A percentile compares a stretch with the other conserved stretches of the same genome.
Conservation (phyloP, 202 grass and related monocot genomes). For the Alloteropsis angusta region DNA sequence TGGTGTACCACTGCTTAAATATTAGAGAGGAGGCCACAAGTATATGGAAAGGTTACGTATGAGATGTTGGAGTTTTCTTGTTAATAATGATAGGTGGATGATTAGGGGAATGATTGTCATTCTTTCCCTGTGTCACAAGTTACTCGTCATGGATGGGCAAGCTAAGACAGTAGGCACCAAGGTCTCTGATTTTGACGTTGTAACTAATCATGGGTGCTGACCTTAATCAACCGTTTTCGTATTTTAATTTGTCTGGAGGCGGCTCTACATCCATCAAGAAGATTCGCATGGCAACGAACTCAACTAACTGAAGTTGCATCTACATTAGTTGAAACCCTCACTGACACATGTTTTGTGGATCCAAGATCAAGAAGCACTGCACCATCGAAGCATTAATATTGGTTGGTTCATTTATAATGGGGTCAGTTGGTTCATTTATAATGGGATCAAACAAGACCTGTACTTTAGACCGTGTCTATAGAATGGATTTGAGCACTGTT, state of each 20-base stretch:
- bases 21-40: not conserved
- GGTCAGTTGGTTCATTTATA: too few species aligned
- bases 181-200: constrained; percentile 4
- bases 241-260: not conserved
- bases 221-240: not conserved
- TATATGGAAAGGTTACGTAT: not conserved
- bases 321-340: not conserved
- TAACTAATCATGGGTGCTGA: not conserved
- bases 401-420: not conserved
- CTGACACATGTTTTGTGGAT: not conserved
- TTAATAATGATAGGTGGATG: not conserved
- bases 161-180: not conserved
- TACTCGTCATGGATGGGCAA: not conserved
- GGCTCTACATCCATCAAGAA: not conserved
- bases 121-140: not conserved
- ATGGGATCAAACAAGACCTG: too few species aligned
- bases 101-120: not conserved
- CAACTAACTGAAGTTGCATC: not conserved
- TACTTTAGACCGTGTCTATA: too few species aligned
- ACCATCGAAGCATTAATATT: not conserved
- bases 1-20: not conserved
- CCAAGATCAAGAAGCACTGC: not conserved
- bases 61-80: not conserved
- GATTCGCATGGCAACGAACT: not conserved
- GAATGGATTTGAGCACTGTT: too few species aligned